A percentile compares a stretch with the other conserved stretches of the same genome.
Evolutionary conservation across 495 filamentous ascomycete species (phyloP).

Genomic region (Aspergillus campestris): DNA sequence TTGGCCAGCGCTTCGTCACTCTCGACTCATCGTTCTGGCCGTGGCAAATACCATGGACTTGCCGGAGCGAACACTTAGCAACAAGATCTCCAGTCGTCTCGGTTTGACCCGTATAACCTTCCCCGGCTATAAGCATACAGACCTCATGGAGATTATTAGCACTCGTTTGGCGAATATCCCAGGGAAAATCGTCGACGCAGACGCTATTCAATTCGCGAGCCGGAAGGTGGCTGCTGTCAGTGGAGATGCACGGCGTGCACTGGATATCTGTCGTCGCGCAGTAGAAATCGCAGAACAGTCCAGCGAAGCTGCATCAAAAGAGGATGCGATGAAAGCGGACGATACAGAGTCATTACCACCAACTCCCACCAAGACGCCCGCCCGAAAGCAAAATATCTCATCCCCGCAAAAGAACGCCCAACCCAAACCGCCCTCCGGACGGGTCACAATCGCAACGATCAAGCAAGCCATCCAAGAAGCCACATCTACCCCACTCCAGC

Average conservation of each 20-base stretch:
- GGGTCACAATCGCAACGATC: conserved; percentile 85
- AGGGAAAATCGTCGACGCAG: conserved; percentile 81
- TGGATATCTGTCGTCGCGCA: conserved; percentile 93
- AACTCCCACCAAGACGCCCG: conserved; percentile 39
- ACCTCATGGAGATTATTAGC: conserved; percentile 95
- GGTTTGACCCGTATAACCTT: conserved; percentile 91
- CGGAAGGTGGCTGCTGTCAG: conserved; percentile 95
- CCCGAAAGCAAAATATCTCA: conserved; percentile 20
- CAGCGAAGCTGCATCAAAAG: conserved; percentile 24
- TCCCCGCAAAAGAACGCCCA: conserved; percentile 12
- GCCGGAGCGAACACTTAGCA: conserved; percentile 90
- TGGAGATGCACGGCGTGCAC: conserved; percentile 82
- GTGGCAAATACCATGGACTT: conserved; percentile 99
- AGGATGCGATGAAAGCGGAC: conserved; percentile 15
- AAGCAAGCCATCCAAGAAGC: conserved; percentile 93
- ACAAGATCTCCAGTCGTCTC: conserved; percentile 92
- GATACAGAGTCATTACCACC: conserved; percentile 31
- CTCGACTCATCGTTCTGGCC: conserved; percentile 86
- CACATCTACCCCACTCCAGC: conserved; percentile 83
- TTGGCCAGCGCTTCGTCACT: conserved; percentile 91
- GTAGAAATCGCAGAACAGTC: conserved; percentile 91
- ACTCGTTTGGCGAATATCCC: conserved; percentile 80
- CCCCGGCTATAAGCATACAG: conserved; percentile 92
- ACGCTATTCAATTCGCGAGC: conserved; percentile 93
- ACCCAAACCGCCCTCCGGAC: conserved; percentile 25